Evolutionary conservation across 345 rosid species (phyloP).

Genomic region (Laguncularia racemosa): DNA sequence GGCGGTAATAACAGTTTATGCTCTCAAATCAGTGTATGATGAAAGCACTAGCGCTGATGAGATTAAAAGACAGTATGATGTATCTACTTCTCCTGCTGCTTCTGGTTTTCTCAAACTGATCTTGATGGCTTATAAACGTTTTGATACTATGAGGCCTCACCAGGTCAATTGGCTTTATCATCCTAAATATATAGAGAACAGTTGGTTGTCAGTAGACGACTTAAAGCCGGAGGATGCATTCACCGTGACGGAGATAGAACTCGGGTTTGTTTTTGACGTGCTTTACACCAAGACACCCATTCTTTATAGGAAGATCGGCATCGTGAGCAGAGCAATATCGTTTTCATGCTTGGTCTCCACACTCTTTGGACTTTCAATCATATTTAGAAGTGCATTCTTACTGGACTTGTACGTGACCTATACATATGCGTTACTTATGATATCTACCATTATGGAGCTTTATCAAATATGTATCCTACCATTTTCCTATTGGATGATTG

Average conservation of each 20-base stretch:
- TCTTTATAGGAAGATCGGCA: no score
- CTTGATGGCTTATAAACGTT: no score
- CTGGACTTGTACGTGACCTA: slow-evolving; percentile 4
- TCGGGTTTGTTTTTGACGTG: neutral
- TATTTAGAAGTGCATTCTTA: neutral
- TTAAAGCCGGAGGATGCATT: neutral
- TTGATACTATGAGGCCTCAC: neutral
- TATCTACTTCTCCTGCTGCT: no score
- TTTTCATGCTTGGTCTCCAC: slow-evolving; percentile 3
- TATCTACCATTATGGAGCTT: neutral
- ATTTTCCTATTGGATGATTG: neutral
- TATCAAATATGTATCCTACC: neutral
- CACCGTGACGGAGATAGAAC: slow-evolving; percentile 1
- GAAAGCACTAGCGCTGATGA: no score
- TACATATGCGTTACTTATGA: slow-evolving; percentile 2
- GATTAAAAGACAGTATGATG: no score
- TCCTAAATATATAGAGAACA: neutral
- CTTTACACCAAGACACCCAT: slow-evolving; percentile 1
- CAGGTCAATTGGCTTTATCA: neutral
- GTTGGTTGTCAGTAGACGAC: neutral
- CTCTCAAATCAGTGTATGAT: no score
- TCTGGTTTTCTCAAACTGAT: no score
- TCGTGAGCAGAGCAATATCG: no score
- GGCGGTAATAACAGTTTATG: no score
- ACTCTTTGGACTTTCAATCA: neutral